phyloP scores from a whole-genome alignment of 306 rosid genomes.

The Senna siamea region DNA sequence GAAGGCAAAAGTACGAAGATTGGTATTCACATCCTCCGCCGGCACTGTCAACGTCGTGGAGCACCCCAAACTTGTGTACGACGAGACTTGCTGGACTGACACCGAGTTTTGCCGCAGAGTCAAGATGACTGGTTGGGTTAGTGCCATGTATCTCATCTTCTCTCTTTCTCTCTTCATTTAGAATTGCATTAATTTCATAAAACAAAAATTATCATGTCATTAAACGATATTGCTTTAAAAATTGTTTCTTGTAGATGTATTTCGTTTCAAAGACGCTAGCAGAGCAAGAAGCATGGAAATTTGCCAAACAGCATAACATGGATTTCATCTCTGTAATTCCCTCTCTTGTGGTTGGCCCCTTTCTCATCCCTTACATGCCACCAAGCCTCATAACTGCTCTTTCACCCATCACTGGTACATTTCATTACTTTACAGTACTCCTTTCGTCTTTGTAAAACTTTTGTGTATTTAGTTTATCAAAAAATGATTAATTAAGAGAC shows the following conservation, averaged over 20 bases:
- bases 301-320: conserved; percentile 58
- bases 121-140: conserved; percentile 84
- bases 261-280: conserved; percentile 80
- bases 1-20: conserved; percentile 57
- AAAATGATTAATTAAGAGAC: too few species aligned
- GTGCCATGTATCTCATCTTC: neutral
- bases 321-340: conserved; percentile 67
- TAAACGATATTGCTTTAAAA: too few species aligned
- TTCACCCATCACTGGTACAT: conserved; percentile 58
- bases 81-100: conserved; percentile 75
- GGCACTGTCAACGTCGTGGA: conserved; percentile 60
- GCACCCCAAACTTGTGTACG: conserved; percentile 31
- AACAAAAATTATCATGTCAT: too few species aligned
- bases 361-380: conserved; percentile 64
- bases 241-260: conserved; percentile 59
- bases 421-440: too few species aligned
- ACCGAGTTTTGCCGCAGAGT: conserved; percentile 54
- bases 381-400: conserved; percentile 73
- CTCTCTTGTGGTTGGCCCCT: conserved; percentile 73
- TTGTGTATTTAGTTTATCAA: too few species aligned
- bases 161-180: too few species aligned
- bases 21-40: conserved; percentile 79
- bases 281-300: conserved; percentile 82
- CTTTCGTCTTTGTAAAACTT: too few species aligned
- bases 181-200: too few species aligned